Evolutionary conservation across 1,284 basidiomycete genomes (phyloP).

Genomic region (Ceratobasidium sp.): DNA sequence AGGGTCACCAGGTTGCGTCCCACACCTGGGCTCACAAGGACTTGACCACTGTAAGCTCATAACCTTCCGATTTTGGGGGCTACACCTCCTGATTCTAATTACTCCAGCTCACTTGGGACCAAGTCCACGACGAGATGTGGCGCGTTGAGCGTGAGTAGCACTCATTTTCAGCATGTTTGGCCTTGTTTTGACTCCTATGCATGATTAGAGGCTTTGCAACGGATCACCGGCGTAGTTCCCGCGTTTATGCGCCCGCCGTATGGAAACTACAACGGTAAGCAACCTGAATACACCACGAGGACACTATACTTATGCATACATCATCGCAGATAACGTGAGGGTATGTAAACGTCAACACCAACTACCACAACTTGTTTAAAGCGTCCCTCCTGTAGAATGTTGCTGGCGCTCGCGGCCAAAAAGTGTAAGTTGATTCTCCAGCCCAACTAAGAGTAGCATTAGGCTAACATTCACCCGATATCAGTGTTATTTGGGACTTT

Average conservation of each 20-base stretch:
- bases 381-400: background rate
- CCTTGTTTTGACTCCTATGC: conserved; percentile 1
- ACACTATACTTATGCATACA: background rate
- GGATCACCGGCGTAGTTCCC: conserved; percentile 44
- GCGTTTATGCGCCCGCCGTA: conserved; percentile 49
- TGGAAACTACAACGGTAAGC: conserved; percentile 49
- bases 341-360: background rate
- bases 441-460: no score
- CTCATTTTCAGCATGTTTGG: background rate
- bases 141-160: conserved; percentile 30
- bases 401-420: conserved; percentile 30
- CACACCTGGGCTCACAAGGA: conserved; percentile 46
- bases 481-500: conserved; percentile 46
- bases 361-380: background rate
- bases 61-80: background rate
- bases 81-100: background rate
- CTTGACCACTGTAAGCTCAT: conserved; percentile 18
- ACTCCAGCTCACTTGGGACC: conserved; percentile 44
- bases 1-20: conserved; percentile 47
- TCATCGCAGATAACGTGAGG: conserved; percentile 19
- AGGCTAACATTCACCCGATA: background rate
- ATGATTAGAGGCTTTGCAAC: conserved; percentile 45
- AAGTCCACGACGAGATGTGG: conserved; percentile 47
- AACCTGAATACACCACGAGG: background rate
- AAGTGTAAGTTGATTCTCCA: no score